phyloP scores from a whole-genome alignment of 495 filamentous ascomycete species.

The Peziza echinospora region DNA sequence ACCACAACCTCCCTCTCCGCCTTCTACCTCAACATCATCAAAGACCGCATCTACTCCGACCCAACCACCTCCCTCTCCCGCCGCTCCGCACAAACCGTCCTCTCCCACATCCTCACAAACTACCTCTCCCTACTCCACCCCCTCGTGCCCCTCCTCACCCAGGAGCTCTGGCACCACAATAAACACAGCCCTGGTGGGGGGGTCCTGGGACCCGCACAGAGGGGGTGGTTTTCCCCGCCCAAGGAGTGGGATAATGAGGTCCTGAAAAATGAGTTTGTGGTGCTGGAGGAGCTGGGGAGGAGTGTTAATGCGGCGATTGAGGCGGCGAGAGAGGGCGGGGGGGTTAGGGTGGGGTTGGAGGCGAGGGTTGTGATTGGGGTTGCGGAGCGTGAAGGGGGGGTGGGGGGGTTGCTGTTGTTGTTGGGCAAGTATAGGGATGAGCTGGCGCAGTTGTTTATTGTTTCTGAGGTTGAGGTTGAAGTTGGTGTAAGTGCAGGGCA shows the following conservation, averaged over 20 bases:
- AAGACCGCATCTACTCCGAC: constrained; percentile 74
- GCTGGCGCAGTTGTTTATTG: constrained; percentile 53
- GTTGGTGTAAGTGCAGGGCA: background rate
- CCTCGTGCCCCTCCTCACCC: constrained; percentile 61
- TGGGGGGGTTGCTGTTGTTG: too few relatives aligned
- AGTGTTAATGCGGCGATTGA: background rate
- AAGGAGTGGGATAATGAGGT: constrained; percentile 22
- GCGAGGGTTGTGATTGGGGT: constrained; percentile 13
- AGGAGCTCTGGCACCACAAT: constrained; percentile 63
- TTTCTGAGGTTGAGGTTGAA: constrained; percentile 41
- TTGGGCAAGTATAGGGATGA: constrained; percentile 37
- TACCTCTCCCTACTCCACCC: constrained; percentile 59
- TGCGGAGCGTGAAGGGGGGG: too few relatives aligned
- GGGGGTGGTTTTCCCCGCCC: constrained; percentile 14
- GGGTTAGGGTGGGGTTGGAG: constrained; percentile 15
- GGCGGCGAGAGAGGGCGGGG: background rate
- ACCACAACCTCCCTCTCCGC: constrained; percentile 62
- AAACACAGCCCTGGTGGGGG: constrained; percentile 24
- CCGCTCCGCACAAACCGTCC: constrained; percentile 38
- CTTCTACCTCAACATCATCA: constrained; percentile 81
- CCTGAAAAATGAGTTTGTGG: constrained; percentile 14
- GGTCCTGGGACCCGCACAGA: constrained; percentile 1
- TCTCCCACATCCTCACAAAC: constrained; percentile 45
- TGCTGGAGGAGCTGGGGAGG: background rate
- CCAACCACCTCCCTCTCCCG: constrained; percentile 32